Percentiles rank a stretch among this genome's conserved stretches.
These are phyloP conservation scores for Suillus clintonianus DNA, from an alignment of 768 basidiomycete species.

Conservation along the genomic window DNA sequence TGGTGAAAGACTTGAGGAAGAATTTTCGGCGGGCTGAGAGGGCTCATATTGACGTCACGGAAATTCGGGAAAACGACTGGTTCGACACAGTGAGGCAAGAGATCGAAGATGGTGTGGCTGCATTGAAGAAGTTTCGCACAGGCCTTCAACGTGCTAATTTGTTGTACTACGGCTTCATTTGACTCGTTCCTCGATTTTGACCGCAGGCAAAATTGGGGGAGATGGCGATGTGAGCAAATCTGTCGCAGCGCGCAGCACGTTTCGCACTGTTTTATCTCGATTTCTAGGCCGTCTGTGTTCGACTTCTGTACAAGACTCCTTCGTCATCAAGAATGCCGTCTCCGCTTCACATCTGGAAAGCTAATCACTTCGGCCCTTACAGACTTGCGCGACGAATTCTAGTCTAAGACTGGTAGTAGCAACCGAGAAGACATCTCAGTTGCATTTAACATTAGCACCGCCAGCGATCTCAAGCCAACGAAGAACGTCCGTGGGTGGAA, in stretches of 20 bases:
- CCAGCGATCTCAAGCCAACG: conserved; percentile 39
- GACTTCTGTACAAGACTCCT: conserved; percentile 46
- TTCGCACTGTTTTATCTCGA: not conserved
- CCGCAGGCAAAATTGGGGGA: conserved; percentile 58
- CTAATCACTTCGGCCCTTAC: conserved; percentile 51
- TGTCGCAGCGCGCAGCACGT: no score
- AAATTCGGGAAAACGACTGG: conserved; percentile 41
- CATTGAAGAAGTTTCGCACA: conserved; percentile 54
- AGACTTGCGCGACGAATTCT: conserved; percentile 38
- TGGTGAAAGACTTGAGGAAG: conserved; percentile 61
- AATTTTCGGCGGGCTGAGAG: conserved; percentile 61
- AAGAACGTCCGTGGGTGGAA: conserved; percentile 51
- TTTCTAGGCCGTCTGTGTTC: conserved; percentile 43
- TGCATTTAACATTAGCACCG: conserved; percentile 52
- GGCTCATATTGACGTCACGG: conserved; percentile 51
- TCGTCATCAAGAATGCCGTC: conserved; percentile 58
- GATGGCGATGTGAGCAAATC: conserved; percentile 14
- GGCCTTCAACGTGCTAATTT: conserved; percentile 56
- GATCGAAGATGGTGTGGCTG: conserved; percentile 53
- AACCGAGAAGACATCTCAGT: conserved; percentile 29
- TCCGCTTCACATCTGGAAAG: conserved; percentile 54
- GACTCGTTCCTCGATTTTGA: conserved; percentile 57
- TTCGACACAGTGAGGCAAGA: conserved; percentile 44
- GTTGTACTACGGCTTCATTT: conserved; percentile 41
- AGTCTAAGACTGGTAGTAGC: not conserved